Percentiles rank a stretch among this genome's conserved stretches.
These are phyloP conservation scores for Mycena metata DNA, from an alignment of 768 basidiomycete genomes.

Conservation along the genomic window DNA sequence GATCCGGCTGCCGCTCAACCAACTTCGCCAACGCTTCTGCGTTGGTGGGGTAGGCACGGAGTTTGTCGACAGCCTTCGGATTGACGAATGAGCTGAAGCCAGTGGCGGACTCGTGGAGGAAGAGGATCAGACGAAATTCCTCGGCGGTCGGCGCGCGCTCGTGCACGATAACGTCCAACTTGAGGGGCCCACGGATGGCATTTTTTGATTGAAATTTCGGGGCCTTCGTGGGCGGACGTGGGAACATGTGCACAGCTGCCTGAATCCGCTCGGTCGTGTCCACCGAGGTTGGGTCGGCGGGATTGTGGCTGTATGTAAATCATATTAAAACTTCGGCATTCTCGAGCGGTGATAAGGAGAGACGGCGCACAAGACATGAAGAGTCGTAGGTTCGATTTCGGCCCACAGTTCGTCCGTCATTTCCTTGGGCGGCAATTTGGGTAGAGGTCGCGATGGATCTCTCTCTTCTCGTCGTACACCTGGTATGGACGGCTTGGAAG, in stretches of 20 bases:
- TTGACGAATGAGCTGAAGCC: background rate
- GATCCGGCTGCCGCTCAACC: background rate
- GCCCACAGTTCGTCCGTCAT: background rate
- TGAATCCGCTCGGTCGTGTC: background rate
- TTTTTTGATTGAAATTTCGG: too few species aligned
- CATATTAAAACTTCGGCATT: background rate
- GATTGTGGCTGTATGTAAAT: background rate
- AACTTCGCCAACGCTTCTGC: background rate
- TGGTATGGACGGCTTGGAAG: too few species aligned
- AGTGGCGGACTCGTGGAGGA: background rate
- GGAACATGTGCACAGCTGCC: background rate
- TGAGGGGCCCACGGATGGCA: background rate
- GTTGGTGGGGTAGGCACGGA: background rate
- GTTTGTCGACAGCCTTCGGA: too few species aligned
- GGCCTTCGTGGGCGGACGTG: background rate
- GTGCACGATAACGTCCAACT: background rate
- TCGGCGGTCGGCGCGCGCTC: conserved; percentile 1
- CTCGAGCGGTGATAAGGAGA: background rate
- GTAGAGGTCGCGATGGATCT: too few species aligned
- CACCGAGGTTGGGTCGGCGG: background rate
- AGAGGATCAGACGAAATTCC: conserved; percentile 3
- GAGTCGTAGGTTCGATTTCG: background rate
- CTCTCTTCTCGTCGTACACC: too few species aligned
- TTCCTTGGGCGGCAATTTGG: too few species aligned
- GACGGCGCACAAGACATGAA: background rate